These are phyloP conservation scores for Quercus aquifolioides DNA, from an alignment of 306 rosid species.

Conservation along the genomic window DNA sequence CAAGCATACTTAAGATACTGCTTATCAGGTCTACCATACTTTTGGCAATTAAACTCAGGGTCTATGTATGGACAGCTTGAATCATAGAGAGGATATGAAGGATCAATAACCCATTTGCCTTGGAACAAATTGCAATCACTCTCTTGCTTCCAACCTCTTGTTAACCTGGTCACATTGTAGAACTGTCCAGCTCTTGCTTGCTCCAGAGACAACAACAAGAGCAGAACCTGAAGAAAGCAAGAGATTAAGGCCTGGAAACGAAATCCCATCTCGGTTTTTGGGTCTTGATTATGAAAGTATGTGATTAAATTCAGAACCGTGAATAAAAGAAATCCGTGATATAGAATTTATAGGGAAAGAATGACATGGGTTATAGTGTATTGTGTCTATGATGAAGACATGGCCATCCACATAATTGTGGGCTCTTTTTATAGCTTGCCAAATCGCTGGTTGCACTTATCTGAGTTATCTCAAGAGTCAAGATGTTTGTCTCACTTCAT, in stretches of 20 bases:
- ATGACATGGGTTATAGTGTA: background rate
- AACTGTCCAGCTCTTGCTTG: constrained; percentile 39
- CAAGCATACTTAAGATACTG: constrained; percentile 87
- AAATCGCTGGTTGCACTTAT: background rate
- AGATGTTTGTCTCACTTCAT: no score
- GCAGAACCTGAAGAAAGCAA: constrained; percentile 30
- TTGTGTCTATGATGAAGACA: background rate
- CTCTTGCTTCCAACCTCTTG: constrained; percentile 41
- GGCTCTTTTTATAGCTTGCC: background rate
- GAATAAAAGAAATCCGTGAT: constrained; percentile 19
- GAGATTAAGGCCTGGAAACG: constrained; percentile 26
- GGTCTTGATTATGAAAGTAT: background rate
- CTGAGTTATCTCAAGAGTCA: no score
- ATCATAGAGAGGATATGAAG: constrained; percentile 71
- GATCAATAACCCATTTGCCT: constrained; percentile 79
- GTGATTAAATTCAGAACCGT: background rate
- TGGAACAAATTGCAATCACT: constrained; percentile 64
- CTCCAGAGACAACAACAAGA: constrained; percentile 18
- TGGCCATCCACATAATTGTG: background rate
- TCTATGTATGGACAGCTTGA: constrained; percentile 79
- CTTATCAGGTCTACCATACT: constrained; percentile 78
- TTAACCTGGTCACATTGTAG: constrained; percentile 34
- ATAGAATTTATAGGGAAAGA: constrained; percentile 22
- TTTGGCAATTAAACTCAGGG: constrained; percentile 78
- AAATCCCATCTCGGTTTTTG: constrained; percentile 50